Evolutionary conservation across 1,284 basidiomycete genomes (phyloP).

Genomic region (Acaromyces ingoldii): DNA sequence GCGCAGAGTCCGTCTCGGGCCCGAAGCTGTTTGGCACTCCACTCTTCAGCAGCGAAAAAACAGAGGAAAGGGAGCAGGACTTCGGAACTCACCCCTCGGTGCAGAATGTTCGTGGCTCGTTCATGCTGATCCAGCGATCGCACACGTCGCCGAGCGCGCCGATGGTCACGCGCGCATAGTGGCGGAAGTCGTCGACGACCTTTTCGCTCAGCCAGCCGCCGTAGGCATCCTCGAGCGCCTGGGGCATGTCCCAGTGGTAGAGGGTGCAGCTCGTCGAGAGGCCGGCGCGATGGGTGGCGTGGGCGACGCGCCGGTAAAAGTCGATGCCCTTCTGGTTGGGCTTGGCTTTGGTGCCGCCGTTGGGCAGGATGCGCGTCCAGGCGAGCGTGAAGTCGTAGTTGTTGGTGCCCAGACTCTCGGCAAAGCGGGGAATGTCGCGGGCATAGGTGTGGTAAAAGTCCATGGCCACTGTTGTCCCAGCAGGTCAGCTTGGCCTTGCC

Average conservation of each 20-base stretch:
- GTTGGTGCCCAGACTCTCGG: constrained; percentile 9
- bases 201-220: constrained; percentile 6
- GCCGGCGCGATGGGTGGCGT: constrained; percentile 3
- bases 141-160: constrained; percentile 9
- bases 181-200: constrained; percentile 10
- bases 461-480: constrained; percentile 5
- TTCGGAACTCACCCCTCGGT: constrained; percentile 8
- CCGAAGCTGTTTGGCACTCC: too few species aligned
- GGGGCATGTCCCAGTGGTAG: constrained; percentile 16
- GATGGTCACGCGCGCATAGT: constrained; percentile 11
- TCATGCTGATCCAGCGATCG: constrained; percentile 14
- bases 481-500: neutral
- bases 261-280: constrained; percentile 10
- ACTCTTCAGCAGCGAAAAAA: too few species aligned
- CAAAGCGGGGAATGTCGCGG: constrained; percentile 13
- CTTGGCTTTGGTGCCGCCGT: constrained; percentile 7
- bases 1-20: constrained; percentile 8
- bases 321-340: constrained; percentile 10
- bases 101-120: constrained; percentile 17
- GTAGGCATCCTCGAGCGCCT: constrained; percentile 10
- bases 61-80: too few species aligned
- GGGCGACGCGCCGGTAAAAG: constrained; percentile 9
- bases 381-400: constrained; percentile 15
- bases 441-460: constrained; percentile 19
- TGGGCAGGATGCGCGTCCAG: constrained; percentile 13